These are phyloP conservation scores for Eurotiales sp. DNA, from an alignment of 2,329 filamentous ascomycete species.

Conservation along the genomic window DNA sequence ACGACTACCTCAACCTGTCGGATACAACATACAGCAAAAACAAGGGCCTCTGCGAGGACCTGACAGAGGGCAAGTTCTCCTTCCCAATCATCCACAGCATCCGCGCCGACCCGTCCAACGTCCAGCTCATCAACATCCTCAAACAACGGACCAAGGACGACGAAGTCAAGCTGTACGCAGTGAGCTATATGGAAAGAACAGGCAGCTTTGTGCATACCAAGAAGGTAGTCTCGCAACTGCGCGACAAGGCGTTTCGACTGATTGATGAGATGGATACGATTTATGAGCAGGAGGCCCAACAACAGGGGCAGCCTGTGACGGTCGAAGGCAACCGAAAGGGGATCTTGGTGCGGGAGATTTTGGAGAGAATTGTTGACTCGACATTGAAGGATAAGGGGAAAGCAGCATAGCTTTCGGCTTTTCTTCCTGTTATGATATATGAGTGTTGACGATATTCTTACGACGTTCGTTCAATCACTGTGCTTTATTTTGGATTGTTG, in stretches of 20 bases:
- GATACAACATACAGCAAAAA: constrained; percentile 71
- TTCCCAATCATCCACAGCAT: constrained; percentile 96
- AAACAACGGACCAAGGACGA: constrained; percentile 83
- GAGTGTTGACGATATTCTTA: constrained; percentile 2
- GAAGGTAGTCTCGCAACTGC: constrained; percentile 61
- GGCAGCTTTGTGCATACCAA: constrained; percentile 86
- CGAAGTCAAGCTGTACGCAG: constrained; percentile 86
- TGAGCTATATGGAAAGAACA: constrained; percentile 83
- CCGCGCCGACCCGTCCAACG: constrained; percentile 54
- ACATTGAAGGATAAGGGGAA: constrained; percentile 28
- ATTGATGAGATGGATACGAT: constrained; percentile 61
- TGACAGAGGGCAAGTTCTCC: constrained; percentile 95
- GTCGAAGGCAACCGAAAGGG: constrained; percentile 33
- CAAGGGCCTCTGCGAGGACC: constrained; percentile 91
- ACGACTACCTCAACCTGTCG: constrained; percentile 86
- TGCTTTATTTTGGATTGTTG: too few species aligned
- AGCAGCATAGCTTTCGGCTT: neutral
- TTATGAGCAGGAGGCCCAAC: constrained; percentile 12
- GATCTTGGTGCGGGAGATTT: constrained; percentile 60
- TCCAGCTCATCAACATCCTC: constrained; percentile 84
- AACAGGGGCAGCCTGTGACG: neutral
- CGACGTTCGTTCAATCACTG: neutral
- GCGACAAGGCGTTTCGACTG: constrained; percentile 59
- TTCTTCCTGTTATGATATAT: neutral
- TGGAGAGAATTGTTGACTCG: constrained; percentile 60